Evolutionary conservation across 805 yeast genomes (phyloP).

Genomic region (Yarrowia keelungensis): DNA sequence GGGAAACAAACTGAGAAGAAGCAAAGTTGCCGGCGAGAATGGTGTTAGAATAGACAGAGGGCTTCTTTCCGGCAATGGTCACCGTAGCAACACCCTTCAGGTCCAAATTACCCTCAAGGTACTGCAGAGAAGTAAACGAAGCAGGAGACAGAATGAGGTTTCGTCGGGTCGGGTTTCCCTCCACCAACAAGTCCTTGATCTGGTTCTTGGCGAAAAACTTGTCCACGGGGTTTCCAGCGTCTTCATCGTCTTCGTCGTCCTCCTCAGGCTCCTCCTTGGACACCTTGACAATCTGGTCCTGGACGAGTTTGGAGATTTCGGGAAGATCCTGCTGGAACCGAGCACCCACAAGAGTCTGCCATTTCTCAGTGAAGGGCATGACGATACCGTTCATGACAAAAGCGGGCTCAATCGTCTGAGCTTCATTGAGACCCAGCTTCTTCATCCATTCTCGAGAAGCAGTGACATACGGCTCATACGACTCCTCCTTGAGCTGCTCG

Average conservation of each 20-base stretch:
- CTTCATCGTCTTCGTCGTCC: constrained; percentile 35
- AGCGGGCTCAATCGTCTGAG: constrained; percentile 54
- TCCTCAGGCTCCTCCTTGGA: constrained; percentile 59
- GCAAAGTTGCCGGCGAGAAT: constrained; percentile 30
- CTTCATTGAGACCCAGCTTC: constrained; percentile 42
- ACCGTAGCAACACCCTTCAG: neutral
- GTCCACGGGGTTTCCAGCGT: constrained; percentile 30
- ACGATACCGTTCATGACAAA: constrained; percentile 71
- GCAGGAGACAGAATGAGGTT: constrained; percentile 24
- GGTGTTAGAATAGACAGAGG: constrained; percentile 11
- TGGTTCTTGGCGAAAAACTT: constrained; percentile 8
- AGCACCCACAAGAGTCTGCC: constrained; percentile 39
- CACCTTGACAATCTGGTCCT: neutral
- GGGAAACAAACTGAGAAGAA: constrained; percentile 12
- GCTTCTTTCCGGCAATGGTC: neutral
- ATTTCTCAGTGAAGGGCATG: constrained; percentile 40
- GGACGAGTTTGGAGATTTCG: constrained; percentile 4
- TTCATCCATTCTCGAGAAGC: constrained; percentile 47
- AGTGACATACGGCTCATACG: constrained; percentile 15
- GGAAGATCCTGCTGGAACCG: constrained; percentile 30
- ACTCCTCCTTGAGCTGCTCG: constrained; percentile 27
- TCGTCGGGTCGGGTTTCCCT: neutral
- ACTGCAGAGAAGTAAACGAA: constrained; percentile 8
- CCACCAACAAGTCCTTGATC: constrained; percentile 16
- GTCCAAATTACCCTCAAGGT: constrained; percentile 4